Base-by-base conservation (phyloP, 805 yeast genomes). In the Isabelozyma heimii region DNA sequence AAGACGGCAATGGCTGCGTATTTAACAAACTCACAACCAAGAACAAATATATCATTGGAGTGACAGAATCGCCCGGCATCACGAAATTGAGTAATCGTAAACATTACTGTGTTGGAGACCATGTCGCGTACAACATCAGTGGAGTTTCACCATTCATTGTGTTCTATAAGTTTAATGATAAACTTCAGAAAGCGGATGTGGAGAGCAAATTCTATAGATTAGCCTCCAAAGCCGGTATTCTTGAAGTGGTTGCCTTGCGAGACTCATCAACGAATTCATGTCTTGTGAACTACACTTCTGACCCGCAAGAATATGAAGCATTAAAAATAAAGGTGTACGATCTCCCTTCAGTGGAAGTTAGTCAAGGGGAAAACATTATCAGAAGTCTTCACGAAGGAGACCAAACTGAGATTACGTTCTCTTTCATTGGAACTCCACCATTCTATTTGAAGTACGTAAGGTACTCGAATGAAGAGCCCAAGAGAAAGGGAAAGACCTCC, bases 381-480 rank as follows among this genome's bases (percentile, higher is more conserved):
- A 91, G 85, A 60, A 92, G 89, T 64, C 88, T 94, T 40, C 96
- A 91, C 59, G 96, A 90, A 62, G 99, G 98, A 43, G 99, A 94
- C 55, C 89, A 87, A 60, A 91, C 95, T 1, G 97, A 91, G 62
- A 83, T 94, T 43, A 79, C 79, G 2, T 92, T 94, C 69, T 79
- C 82, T 16, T 88, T 94, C 59, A 79, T 80, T 33, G 99, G 99
- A 13, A 80, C 84, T 0, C 96, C 98, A 9, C 99, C 99, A 10
- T 94, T 92, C 72, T 73, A 84, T 39, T 76, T 94, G 54, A 88
- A 91, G 1, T 94, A 91, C 62, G 87, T 87, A 8, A 80, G 98
- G 61, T 84, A 87, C 5, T 80, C 81, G 47, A 79, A 77, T 43
- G 61, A 65, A 14, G 54, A 52, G 14, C 49, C 52, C 7, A 56